A percentile compares a stretch with the other conserved stretches of the same genome.
phyloP scores from a whole-genome alignment of 31 red algal genomes.

The Odonthalia washingtoniensis region DNA sequence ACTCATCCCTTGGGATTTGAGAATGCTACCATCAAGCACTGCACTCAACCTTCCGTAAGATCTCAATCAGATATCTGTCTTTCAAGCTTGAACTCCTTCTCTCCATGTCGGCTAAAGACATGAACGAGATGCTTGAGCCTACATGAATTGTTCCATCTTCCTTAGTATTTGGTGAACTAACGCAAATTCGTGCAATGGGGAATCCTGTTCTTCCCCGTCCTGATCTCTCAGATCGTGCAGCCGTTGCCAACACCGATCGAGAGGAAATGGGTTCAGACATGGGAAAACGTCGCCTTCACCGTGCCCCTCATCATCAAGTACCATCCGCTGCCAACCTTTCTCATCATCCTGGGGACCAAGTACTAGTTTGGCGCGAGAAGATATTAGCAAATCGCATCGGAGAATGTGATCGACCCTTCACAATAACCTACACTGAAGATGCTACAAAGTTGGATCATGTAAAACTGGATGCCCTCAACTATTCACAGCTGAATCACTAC shows the following conservation, averaged over 20 bases:
- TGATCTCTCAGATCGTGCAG: neutral
- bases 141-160: constrained; percentile 12
- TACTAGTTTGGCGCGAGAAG: constrained; percentile 7
- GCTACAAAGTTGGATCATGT: neutral
- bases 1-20: constrained; percentile 41
- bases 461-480: neutral
- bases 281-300: neutral
- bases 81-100: neutral
- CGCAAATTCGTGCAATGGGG: constrained; percentile 6
- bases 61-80: neutral
- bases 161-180: too few relatives aligned
- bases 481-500: too few relatives aligned
- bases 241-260: neutral
- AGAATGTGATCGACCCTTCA: neutral
- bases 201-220: neutral
- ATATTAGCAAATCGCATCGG: neutral
- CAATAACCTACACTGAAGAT: neutral
- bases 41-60: constrained; percentile 23
- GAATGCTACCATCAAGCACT: constrained; percentile 41
- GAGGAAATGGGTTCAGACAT: neutral
- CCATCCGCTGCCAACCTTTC: neutral
- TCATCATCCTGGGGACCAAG: neutral
- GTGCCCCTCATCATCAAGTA: too few relatives aligned
- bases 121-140: constrained; percentile 35
- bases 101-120: neutral